These are phyloP conservation scores for Pseudogymnoascus sp. DNA, from an alignment of 2,329 filamentous ascomycete genomes.

Conservation along the genomic window DNA sequence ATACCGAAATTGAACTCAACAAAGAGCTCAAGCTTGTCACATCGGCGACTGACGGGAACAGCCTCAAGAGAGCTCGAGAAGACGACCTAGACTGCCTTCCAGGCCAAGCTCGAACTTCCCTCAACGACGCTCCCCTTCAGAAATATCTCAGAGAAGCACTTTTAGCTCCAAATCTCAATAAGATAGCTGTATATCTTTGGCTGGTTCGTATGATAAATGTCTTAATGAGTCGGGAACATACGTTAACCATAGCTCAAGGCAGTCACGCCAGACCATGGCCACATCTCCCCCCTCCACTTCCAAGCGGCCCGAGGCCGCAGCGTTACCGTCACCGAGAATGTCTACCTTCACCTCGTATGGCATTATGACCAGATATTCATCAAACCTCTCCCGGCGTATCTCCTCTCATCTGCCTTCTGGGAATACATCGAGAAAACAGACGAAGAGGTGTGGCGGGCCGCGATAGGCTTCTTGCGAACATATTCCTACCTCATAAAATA, in stretches of 20 bases:
- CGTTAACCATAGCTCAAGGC: neutral
- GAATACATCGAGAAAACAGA: conserved; percentile 12
- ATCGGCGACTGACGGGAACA: neutral
- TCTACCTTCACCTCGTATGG: conserved; percentile 29
- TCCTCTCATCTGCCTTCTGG: conserved; percentile 24
- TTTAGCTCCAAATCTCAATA: conserved; percentile 9
- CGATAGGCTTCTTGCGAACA: conserved; percentile 26
- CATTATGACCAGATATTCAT: conserved; percentile 24
- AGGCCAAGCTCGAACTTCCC: neutral
- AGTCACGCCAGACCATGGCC: neutral
- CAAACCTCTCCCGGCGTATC: conserved; percentile 26
- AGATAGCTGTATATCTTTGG: conserved; percentile 11
- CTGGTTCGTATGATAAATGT: neutral
- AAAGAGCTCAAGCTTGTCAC: neutral
- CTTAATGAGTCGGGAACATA: neutral
- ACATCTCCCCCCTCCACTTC: conserved; percentile 20
- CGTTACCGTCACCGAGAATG: conserved; percentile 29
- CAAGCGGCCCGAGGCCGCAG: conserved; percentile 24
- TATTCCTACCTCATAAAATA: conserved; percentile 26
- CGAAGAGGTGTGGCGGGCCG: neutral
- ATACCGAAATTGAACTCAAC: neutral
- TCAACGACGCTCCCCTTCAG: neutral
- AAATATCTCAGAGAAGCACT: neutral
- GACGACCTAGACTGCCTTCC: neutral
- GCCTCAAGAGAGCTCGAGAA: neutral